Conservation (phyloP, 495 filamentous ascomycete species). For the Staphylotrichum tortipilum region DNA sequence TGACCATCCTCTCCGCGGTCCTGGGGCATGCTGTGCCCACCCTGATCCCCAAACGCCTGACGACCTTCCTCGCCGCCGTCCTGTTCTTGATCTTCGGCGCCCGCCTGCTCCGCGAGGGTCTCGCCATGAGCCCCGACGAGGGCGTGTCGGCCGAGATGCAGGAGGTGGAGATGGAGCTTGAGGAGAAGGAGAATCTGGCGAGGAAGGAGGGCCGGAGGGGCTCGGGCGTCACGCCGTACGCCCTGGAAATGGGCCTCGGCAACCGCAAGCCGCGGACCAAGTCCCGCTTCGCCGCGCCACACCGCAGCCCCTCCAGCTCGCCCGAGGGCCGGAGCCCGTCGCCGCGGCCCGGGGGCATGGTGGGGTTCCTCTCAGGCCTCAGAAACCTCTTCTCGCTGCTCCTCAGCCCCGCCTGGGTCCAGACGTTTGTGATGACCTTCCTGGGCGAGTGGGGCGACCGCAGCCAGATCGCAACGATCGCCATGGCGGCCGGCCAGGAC, state of each 20-base stretch:
- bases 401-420: constrained; percentile 93
- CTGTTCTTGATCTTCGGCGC: constrained; percentile 85
- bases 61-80: constrained; percentile 72
- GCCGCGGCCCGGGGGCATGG: constrained; percentile 28
- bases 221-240: constrained; percentile 53
- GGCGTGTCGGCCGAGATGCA: constrained; percentile 93
- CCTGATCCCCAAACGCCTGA: constrained; percentile 79
- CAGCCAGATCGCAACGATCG: constrained; percentile 96
- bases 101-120: constrained; percentile 77
- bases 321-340: constrained; percentile 41
- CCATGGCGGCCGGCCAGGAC: constrained; percentile 96
- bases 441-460: constrained; percentile 97
- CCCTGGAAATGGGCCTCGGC: constrained; percentile 54
- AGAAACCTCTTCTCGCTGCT: constrained; percentile 82
- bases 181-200: constrained; percentile 78
- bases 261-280: constrained; percentile 50
- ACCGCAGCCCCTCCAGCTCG: constrained; percentile 51
- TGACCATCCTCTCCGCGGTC: constrained; percentile 96
- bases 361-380: constrained; percentile 48
- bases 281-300: constrained; percentile 51
- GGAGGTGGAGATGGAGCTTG: constrained; percentile 89
- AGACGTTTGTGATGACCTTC: constrained; percentile 99
- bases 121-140: constrained; percentile 77
- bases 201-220: constrained; percentile 45
- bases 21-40: constrained; percentile 89